Evolutionary conservation across 2,329 filamentous ascomycete species (phyloP), one percentile per base, ranked within the genome.

Genomic region (Pseudogymnoascus sp.): DNA sequence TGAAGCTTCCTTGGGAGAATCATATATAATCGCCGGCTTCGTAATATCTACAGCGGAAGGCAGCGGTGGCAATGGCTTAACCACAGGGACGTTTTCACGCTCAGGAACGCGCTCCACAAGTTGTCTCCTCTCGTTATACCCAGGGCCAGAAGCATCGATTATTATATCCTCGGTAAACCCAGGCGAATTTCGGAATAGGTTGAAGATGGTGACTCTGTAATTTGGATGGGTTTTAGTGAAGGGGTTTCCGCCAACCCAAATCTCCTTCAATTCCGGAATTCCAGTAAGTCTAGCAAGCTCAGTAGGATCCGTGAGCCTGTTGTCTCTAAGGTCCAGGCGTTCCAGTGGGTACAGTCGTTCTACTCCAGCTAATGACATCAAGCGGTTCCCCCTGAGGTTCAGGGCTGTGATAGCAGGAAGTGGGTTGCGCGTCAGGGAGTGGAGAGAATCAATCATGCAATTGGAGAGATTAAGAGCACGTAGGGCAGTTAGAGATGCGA

Each of bases 381-480:
- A 82, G 52, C 92, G 86, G 73, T 99, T 99, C 59, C 86, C 90
- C 63, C 93, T 87, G 62, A 99, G 83, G 71, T 97, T 97, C 63
- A 99, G 80, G 1, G 92, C 92, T 1, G 90, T 95, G 66, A 99
- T 96, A 19, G 94, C 93, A 29, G 94, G 93, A 4, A 99, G 81
- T 11, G 94, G 91, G 70, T 89, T 94, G 66, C 89, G 86, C 2
- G 87, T 87, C 43, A 99, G 80, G 1, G 93, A 96, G 70, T 95
- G 90, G 62, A 99, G 80, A 14, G 92, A 94, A 69, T 93, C 90
- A 66, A 99, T 97, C 92, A 97, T 97, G 80, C 93, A 97, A 70
- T 96, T 90, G 3, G 93, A 96, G 26, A 99, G 81, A 70, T 99
- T 97, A 61, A 99, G 78, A 23, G 94, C 92, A 66, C 92, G 87